These are phyloP conservation scores for Trichoderma oligosporum DNA, from an alignment of 2,329 filamentous ascomycete species.

Conservation along the genomic window DNA sequence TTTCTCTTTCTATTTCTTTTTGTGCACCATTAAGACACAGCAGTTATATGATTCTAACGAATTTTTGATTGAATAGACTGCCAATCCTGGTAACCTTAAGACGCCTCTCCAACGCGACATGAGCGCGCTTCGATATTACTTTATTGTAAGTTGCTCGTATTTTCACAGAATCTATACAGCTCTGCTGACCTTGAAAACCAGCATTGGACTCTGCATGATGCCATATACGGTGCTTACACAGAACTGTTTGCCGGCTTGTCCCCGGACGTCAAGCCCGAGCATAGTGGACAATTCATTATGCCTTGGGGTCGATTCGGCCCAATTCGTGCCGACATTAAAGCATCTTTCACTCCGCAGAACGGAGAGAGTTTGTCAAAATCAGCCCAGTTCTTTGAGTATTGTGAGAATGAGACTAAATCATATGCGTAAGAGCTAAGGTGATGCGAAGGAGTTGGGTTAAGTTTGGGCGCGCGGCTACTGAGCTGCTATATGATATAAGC, in stretches of 20 bases:
- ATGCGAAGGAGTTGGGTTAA: background rate
- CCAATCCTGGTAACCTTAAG: slow-evolving; percentile 37
- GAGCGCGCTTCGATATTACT: background rate
- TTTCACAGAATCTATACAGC: no score
- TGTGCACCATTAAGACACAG: no score
- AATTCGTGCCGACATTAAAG: slow-evolving; percentile 11
- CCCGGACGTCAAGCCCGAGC: slow-evolving; percentile 38
- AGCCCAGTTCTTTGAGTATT: slow-evolving; percentile 14
- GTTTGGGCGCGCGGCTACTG: background rate
- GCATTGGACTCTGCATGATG: slow-evolving; percentile 26
- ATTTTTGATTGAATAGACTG: slow-evolving; percentile 9
- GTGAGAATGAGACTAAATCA: slow-evolving; percentile 3
- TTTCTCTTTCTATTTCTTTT: no score
- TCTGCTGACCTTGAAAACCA: background rate
- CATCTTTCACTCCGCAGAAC: background rate
- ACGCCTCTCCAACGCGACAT: slow-evolving; percentile 30
- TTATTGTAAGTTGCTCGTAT: background rate
- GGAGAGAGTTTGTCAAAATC: background rate
- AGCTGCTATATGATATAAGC: background rate
- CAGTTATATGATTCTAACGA: background rate
- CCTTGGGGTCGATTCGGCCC: slow-evolving; percentile 16
- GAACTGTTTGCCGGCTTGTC: slow-evolving; percentile 46
- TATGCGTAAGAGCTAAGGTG: background rate
- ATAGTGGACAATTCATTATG: slow-evolving; percentile 16
- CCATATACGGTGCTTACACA: slow-evolving; percentile 44